A percentile compares a stretch with the other conserved stretches of the same genome.
Evolutionary conservation across 2,329 filamentous ascomycete genomes (phyloP).

Genomic region (Peltaster fructicola): DNA sequence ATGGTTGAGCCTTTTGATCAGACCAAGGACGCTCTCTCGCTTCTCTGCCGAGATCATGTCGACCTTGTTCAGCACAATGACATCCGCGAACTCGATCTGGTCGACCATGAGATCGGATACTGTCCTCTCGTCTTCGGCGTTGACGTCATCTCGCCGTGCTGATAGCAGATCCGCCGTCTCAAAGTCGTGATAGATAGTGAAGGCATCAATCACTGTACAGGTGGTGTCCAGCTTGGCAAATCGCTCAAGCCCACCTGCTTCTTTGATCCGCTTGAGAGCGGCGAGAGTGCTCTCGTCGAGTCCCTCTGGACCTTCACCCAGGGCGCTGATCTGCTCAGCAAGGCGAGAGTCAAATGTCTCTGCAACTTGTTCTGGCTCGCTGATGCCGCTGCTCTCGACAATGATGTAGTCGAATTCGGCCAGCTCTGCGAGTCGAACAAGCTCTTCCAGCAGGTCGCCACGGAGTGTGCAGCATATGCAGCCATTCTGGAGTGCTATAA

Average conservation of each 20-base stretch:
- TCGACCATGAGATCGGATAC: conserved; percentile 62
- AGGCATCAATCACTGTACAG: conserved; percentile 55
- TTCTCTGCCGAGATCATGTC: conserved; percentile 38
- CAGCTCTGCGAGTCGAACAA: conserved; percentile 45
- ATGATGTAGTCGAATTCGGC: conserved; percentile 53
- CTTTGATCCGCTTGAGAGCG: conserved; percentile 14
- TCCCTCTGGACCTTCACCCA: conserved; percentile 14
- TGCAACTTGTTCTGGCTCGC: conserved; percentile 55
- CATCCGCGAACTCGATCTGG: conserved; percentile 61
- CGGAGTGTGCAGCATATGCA: conserved; percentile 63
- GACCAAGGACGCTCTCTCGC: conserved; percentile 7
- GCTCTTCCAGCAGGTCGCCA: conserved; percentile 52
- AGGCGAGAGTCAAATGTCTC: conserved; percentile 50
- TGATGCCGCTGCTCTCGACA: conserved; percentile 55
- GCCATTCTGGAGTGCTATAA: conserved; percentile 26
- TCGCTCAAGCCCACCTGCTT: conserved; percentile 45
- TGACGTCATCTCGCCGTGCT: conserved; percentile 42
- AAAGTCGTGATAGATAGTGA: conserved; percentile 56
- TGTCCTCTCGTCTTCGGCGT: conserved; percentile 50
- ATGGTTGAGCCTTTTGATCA: conserved; percentile 42
- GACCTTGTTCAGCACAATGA: conserved; percentile 52
- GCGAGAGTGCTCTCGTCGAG: conserved; percentile 10
- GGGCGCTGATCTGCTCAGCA: conserved; percentile 18
- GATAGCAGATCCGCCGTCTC: conserved; percentile 51
- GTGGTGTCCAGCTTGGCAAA: conserved; percentile 53